Evolutionary conservation across 192 early-diverging fungal genomes (phyloP).

Genomic region (Coemansia nantahalensis): DNA sequence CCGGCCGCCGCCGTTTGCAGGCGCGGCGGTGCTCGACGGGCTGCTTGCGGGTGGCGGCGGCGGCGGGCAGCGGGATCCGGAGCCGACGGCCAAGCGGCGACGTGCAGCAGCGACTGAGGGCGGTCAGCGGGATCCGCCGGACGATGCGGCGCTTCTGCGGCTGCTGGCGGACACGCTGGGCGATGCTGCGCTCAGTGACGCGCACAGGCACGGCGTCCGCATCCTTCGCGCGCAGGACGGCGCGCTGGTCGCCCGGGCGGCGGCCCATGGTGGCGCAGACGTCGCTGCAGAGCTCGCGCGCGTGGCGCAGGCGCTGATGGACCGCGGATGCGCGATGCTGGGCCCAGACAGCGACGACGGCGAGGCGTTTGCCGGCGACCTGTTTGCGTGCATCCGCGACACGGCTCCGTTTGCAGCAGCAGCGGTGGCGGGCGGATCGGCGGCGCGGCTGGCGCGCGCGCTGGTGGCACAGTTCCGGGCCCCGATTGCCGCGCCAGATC

Average conservation of each 20-base stretch:
- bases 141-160: neutral
- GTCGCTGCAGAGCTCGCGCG: neutral
- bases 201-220: slow-evolving; percentile 11
- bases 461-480: slow-evolving; percentile 12
- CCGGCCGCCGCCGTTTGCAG: slow-evolving; percentile 10
- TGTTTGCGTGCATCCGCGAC: slow-evolving; percentile 43
- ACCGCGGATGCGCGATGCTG: slow-evolving; percentile 1
- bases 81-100: slow-evolving; percentile 1
- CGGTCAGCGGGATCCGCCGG: neutral
- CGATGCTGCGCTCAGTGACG: neutral
- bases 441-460: slow-evolving; percentile 3
- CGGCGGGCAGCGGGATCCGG: neutral
- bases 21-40: slow-evolving; percentile 16
- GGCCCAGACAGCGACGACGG: neutral
- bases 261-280: neutral
- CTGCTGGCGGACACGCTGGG: slow-evolving; percentile 14
- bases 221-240: slow-evolving; percentile 19
- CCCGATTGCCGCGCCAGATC: neutral
- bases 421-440: neutral
- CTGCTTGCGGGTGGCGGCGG: slow-evolving; percentile 1
- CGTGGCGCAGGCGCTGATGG: slow-evolving; percentile 10
- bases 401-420: neutral
- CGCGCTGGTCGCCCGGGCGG: slow-evolving; percentile 1
- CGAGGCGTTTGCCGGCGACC: slow-evolving; percentile 9
- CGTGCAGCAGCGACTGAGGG: neutral